A percentile compares a stretch with the other conserved stretches of the same genome.
Evolutionary conservation across 1,284 basidiomycete genomes (phyloP).

Genomic region (Papiliotrema terrestris): DNA sequence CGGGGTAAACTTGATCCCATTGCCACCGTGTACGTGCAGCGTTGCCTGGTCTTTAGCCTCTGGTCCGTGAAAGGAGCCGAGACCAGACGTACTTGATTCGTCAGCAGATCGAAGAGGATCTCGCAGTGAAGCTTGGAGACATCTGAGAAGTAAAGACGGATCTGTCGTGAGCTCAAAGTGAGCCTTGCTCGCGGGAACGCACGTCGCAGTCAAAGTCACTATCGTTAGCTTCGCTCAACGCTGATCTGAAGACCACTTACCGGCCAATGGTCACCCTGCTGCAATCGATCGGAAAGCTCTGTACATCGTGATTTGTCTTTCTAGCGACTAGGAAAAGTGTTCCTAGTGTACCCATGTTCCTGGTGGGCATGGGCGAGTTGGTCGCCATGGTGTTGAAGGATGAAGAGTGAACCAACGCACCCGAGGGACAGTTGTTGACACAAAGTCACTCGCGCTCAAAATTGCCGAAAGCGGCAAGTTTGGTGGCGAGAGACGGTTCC

Average conservation of each 20-base stretch:
- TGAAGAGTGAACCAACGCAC: too few relatives aligned
- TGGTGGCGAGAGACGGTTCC: too few relatives aligned
- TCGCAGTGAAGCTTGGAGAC: constrained; percentile 46
- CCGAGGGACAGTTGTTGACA: too few relatives aligned
- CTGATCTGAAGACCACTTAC: constrained; percentile 13
- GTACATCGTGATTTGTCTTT: constrained; percentile 27
- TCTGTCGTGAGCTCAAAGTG: constrained; percentile 14
- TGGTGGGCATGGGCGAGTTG: constrained; percentile 15
- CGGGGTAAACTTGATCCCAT: constrained; percentile 30
- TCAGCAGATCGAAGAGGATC: constrained; percentile 40
- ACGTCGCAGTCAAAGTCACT: constrained; percentile 44
- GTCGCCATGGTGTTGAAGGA: background rate
- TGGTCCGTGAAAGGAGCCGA: background rate
- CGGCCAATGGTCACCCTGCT: constrained; percentile 39
- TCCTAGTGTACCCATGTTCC: constrained; percentile 18
- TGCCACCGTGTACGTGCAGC: constrained; percentile 34
- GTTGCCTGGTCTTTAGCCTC: constrained; percentile 23
- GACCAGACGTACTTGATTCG: constrained; percentile 28
- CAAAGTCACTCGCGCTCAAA: too few relatives aligned
- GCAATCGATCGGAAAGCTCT: constrained; percentile 34
- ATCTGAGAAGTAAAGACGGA: constrained; percentile 44
- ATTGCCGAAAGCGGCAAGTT: too few relatives aligned
- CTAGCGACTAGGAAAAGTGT: constrained; percentile 30
- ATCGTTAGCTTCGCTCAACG: constrained; percentile 1
- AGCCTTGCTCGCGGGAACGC: constrained; percentile 3